Evolutionary conservation across 441 rosid species (phyloP).

Genomic region (Eutrema salsugineum): DNA sequence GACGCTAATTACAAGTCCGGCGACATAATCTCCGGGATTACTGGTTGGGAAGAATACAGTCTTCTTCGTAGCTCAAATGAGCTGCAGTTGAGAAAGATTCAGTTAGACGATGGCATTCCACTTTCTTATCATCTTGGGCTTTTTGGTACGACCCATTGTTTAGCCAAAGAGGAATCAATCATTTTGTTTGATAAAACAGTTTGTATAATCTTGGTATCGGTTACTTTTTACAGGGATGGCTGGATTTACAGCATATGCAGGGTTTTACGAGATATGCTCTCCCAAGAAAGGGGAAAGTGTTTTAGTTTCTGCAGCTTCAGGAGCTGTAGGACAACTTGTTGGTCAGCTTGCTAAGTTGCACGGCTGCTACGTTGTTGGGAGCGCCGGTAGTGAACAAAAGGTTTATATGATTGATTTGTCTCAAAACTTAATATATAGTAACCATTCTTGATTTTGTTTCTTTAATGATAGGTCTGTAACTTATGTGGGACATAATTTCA

Average conservation of each 20-base stretch:
- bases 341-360: conserved; percentile 83
- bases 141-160: conserved; percentile 46
- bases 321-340: conserved; percentile 90
- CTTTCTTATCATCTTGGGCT: conserved; percentile 81
- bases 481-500: conserved; percentile 6
- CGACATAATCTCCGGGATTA: conserved; percentile 50
- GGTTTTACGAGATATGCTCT: conserved; percentile 66
- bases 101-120: conserved; percentile 47
- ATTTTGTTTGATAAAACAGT: not conserved
- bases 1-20: conserved; percentile 52
- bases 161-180: not conserved
- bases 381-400: conserved; percentile 72
- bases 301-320: conserved; percentile 77
- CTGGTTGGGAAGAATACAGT: conserved; percentile 88
- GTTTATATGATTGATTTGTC: conserved; percentile 21
- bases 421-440: not conserved
- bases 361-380: conserved; percentile 86
- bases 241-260: conserved; percentile 76
- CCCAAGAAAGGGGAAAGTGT: conserved; percentile 66
- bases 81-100: conserved; percentile 49
- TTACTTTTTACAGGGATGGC: conserved; percentile 60
- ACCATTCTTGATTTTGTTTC: not conserved
- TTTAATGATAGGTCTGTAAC: not conserved
- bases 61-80: conserved; percentile 35
- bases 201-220: not conserved